Evolutionary conservation across 2,329 filamentous ascomycete species (phyloP).

Genomic region (Ophiocordyceps robertsii): DNA sequence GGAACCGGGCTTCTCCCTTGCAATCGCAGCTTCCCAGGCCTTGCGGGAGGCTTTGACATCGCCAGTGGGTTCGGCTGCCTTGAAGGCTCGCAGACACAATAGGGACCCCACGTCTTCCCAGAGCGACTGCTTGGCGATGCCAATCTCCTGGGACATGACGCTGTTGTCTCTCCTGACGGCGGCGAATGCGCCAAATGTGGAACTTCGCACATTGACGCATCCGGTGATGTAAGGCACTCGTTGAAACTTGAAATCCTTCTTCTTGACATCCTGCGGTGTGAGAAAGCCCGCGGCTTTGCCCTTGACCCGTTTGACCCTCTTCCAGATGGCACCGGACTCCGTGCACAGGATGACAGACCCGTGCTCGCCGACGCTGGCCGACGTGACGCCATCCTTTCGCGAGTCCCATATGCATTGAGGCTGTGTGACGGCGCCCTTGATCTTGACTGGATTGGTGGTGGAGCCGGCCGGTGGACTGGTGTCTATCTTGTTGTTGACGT

Average conservation of each 20-base stretch:
- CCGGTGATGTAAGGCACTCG: constrained; percentile 79
- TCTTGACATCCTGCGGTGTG: constrained; percentile 40
- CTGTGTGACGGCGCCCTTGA: constrained; percentile 64
- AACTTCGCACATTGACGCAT: constrained; percentile 73
- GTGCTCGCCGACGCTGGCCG: constrained; percentile 81
- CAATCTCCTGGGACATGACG: constrained; percentile 59
- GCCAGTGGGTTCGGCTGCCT: constrained; percentile 21
- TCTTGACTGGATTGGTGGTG: constrained; percentile 86
- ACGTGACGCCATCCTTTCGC: constrained; percentile 72
- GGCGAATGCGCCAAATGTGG: constrained; percentile 79
- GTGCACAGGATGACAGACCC: constrained; percentile 93
- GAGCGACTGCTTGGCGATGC: constrained; percentile 51
- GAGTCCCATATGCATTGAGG: constrained; percentile 82
- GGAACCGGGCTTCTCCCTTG: constrained; percentile 32
- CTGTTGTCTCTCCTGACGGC: constrained; percentile 76
- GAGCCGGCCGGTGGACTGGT: constrained; percentile 48
- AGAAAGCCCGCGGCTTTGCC: constrained; percentile 51
- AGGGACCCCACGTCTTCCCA: constrained; percentile 63
- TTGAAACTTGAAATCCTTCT: constrained; percentile 91
- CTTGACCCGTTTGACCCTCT: constrained; percentile 68
- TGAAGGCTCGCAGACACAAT: constrained; percentile 52
- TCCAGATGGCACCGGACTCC: constrained; percentile 85
- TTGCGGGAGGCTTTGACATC: constrained; percentile 26
- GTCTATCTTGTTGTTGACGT: constrained; percentile 57
- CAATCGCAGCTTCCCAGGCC: constrained; percentile 16